These are phyloP conservation scores for Colletotrichum sp. DNA, from an alignment of 2,329 filamentous ascomycete species.

Conservation along the genomic window DNA sequence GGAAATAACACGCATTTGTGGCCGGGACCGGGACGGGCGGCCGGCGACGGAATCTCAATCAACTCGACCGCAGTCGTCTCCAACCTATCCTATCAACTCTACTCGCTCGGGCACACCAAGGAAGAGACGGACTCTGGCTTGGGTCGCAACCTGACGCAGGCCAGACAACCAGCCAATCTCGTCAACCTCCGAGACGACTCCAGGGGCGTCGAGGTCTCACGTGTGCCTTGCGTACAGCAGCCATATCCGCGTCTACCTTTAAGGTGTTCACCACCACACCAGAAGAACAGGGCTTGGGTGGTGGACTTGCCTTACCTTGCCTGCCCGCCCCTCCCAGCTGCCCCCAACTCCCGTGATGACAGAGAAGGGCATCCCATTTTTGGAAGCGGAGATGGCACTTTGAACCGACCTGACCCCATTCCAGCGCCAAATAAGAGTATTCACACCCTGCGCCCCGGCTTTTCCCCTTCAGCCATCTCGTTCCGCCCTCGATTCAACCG, in stretches of 20 bases:
- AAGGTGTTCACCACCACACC: neutral
- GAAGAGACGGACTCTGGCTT: constrained; percentile 17
- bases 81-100: neutral
- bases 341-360: neutral
- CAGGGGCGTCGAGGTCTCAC: constrained; percentile 18
- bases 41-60: neutral
- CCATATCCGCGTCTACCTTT: neutral
- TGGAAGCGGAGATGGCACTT: constrained; percentile 14
- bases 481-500: constrained; percentile 3
- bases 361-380: neutral
- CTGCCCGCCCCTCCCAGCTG: neutral
- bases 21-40: neutral
- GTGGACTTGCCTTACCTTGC: neutral
- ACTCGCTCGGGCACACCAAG: constrained; percentile 18
- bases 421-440: constrained; percentile 6
- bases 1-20: neutral
- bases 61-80: neutral
- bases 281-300: neutral
- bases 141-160: constrained; percentile 20
- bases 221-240: constrained; percentile 16
- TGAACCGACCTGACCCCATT: constrained; percentile 7
- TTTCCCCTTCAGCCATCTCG: neutral
- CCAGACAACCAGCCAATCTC: constrained; percentile 16
- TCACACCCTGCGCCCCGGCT: constrained; percentile 14
- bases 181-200: constrained; percentile 5